A percentile compares a stretch with the other conserved stretches of the same genome.
Conservation (phyloP, 768 basidiomycete species). For the Terana coerulea region DNA sequence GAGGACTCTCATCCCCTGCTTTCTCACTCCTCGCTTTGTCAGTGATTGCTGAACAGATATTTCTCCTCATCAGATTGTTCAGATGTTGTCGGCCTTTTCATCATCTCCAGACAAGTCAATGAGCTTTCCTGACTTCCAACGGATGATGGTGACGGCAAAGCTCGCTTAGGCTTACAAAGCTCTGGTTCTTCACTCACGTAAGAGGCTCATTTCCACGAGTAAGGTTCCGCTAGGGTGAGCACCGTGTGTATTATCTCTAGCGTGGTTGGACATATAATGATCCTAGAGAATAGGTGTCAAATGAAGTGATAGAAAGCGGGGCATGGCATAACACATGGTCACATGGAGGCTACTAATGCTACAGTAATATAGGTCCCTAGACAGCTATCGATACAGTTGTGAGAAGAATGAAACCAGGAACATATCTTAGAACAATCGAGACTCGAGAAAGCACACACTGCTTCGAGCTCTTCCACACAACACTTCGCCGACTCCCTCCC, state of each 20-base stretch:
- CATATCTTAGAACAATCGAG: neutral
- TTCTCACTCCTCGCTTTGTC: no score
- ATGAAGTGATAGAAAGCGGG: neutral
- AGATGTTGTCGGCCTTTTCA: constrained; percentile 80
- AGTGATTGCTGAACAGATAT: no score
- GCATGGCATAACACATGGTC: neutral
- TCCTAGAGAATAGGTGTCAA: neutral
- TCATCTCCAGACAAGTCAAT: constrained; percentile 66
- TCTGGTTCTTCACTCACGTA: no score
- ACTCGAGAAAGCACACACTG: neutral
- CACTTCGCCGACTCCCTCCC: no score
- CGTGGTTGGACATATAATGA: neutral
- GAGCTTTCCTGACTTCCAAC: constrained; percentile 63
- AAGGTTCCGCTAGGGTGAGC: no score
- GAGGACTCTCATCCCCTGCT: no score
- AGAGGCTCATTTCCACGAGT: no score
- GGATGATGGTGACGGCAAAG: constrained; percentile 67
- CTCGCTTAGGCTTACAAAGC: constrained; percentile 47
- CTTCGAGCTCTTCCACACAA: no score
- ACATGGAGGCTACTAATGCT: neutral
- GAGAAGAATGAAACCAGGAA: neutral
- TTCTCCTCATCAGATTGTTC: constrained; percentile 64
- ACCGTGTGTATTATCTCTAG: no score
- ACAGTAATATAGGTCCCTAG: neutral
- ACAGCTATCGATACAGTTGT: constrained; percentile 4